Base-by-base conservation (phyloP, 2,329 filamentous ascomycete genomes). In the Graphilbum fragrans region DNA sequence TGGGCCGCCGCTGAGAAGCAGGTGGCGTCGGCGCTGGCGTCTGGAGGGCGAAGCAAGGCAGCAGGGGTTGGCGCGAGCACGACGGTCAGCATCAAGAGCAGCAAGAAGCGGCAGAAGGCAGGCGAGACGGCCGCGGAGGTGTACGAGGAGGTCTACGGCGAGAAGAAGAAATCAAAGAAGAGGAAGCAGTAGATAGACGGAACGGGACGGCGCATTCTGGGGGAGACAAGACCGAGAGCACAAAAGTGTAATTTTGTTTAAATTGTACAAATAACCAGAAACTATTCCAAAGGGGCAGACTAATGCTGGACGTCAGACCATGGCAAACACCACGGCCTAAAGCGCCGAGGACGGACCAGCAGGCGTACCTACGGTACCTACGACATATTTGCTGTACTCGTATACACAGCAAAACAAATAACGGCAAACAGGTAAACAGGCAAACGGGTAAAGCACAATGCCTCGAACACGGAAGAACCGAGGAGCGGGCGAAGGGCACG, bases 61-160 rank as follows among this genome's bases (percentile, higher is more conserved):
- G 58, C 68, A 63, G 21, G 29, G 12, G 7, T 14, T 74, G 74
- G 10, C 68, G 75, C 70, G 53, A 27, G 39, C 31, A 69, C 70
- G 16, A 81, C 79, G 0, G 86, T 95, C 22, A 88, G 83, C 56
- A 77, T 96, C 42, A 92, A 88, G 69, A 76, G 78, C n/a, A 67
- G 67, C 44, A 86, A 87, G 62, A 90, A 92, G 69, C 70, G 86
- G 52, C 93, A 93, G 64, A 82, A 76, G 0, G 67, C 63, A 9
- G 40, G 42, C 37, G 42, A 60, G 44, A 74, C 71, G 16, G 77
- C 74, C 5, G 66, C 64, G 19, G 77, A 81, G 52, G 69, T 80
- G 16, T 80, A 78, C 51, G 76, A 79, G 41, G 67, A 78, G 54
- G 70, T 63, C 38, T 64, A 44, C 42, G 76, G 65, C 3, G 67